Base-by-base conservation (phyloP, 1,284 basidiomycete species). In the Apiotrichum porosum region DNA sequence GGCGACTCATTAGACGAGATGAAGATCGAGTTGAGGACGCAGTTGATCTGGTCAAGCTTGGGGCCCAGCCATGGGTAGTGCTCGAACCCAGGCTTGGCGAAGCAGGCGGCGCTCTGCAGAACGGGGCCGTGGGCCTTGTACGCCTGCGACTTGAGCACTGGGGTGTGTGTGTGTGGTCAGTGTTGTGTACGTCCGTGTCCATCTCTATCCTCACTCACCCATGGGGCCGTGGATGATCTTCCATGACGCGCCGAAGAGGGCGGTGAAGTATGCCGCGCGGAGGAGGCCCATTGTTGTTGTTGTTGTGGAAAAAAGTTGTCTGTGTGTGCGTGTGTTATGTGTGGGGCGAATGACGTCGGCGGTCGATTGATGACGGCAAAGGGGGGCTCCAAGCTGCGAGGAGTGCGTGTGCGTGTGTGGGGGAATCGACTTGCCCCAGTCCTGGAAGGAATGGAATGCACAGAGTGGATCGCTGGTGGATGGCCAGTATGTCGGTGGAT, bases 1-100 rank as follows among this genome's bases (percentile, higher is more conserved):
- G 41, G 33, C 18, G 33, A 32, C 33, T 47, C 30, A 6, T 37
- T 37, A n/a, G 24, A 38, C 1, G 44, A 36, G 28, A 26, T 28
- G 28, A 51, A 51, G 33, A 47, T 18, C 24, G 34, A 15, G 50
- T 51, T 51, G 28, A 51, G 36, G 9, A 24, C 21, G 44, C 50
- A 51, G 19, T 44, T 38, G n/a, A 47, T 8, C n/a, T 36, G 24
- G 45, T 51, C 26, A 10, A 51, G n/a, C 10, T 19, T 9, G n/a
- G 24, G 13, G 1, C 37, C 37, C 3, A 51, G 41, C 23, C 34
- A 24, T 6, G 41, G 44, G 23, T 51, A 51, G 15, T 13, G 17
- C 33, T 22, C 28, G 28, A 41, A 33, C 2, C 41, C 41, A 2
- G 37, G 37, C 17, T 47, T 32, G 19, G 19, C 9, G 23, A 47